Percentiles rank a stretch among this genome's conserved stretches.
Conservation (phyloP, 2,329 filamentous ascomycete genomes). For the Ilyonectria mors-panacis region DNA sequence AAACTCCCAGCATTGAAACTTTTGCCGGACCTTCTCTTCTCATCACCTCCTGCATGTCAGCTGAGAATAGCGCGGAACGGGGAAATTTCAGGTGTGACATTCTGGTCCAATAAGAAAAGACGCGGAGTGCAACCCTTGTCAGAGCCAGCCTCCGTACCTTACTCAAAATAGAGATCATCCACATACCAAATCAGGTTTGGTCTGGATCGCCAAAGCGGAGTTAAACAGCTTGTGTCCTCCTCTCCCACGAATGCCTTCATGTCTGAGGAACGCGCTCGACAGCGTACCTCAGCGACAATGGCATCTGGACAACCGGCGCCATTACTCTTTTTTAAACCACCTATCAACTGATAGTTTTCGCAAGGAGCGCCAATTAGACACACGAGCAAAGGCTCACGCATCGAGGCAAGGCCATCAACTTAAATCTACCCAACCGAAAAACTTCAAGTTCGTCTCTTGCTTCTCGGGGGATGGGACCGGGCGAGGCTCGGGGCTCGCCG, state of each 20-base stretch:
- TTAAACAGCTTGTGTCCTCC: background rate
- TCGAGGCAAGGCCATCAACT: background rate
- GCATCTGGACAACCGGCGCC: background rate
- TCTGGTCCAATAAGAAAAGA: background rate
- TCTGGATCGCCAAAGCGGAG: background rate
- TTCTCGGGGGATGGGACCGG: background rate
- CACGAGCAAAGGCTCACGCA: background rate
- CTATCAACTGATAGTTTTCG: background rate
- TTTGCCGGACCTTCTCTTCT: too few relatives aligned
- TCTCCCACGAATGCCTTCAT: background rate
- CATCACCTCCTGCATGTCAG: too few relatives aligned
- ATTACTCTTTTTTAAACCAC: background rate
- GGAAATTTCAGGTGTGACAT: background rate
- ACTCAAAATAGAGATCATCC: background rate
- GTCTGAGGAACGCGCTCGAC: background rate
- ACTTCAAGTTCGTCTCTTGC: background rate
- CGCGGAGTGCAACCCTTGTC: background rate
- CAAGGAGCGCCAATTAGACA: background rate
- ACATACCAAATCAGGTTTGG: background rate
- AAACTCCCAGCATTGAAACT: too few relatives aligned
- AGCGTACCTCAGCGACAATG: background rate
- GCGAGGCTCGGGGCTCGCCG: background rate
- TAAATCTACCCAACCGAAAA: background rate
- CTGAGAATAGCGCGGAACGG: too few relatives aligned
- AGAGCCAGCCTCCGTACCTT: background rate